These are phyloP conservation scores for Collybiopsis confluens DNA, from an alignment of 768 basidiomycete genomes.

Conservation along the genomic window DNA sequence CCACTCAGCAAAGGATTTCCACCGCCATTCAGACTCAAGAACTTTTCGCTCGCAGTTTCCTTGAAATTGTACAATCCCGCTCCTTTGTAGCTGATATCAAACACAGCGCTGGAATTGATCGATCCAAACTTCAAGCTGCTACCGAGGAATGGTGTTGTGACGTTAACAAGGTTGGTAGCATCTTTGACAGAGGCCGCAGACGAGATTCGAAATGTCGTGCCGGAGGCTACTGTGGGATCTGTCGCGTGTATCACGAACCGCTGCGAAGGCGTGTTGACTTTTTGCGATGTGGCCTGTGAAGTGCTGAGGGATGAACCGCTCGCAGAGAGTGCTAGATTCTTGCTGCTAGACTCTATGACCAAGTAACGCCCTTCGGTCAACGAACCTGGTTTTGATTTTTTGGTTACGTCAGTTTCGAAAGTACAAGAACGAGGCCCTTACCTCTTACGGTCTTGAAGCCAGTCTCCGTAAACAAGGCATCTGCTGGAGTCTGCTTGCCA, in stretches of 20 bases:
- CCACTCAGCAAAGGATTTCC: not conserved
- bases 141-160: not conserved
- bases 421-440: not conserved
- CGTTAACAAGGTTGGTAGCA: not conserved
- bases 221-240: not conserved
- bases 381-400: not conserved
- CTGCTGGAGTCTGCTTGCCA: not conserved
- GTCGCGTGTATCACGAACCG: constrained; percentile 1
- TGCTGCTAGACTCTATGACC: not conserved
- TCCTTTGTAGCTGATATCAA: not conserved
- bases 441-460: constrained; percentile 7
- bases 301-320: not conserved
- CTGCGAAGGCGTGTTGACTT: not conserved
- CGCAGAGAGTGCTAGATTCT: not conserved
- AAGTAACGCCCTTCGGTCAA: constrained; percentile 4
- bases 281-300: not conserved
- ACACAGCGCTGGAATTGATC: not conserved
- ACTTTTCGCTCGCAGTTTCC: not conserved
- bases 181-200: not conserved
- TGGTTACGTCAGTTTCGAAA: not conserved
- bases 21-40: not conserved
- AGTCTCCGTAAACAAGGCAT: constrained; percentile 4
- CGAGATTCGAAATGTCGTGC: not conserved
- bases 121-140: not conserved
- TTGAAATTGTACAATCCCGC: not conserved